phyloP scores from a whole-genome alignment of 768 basidiomycete species.

The Trametopsis cervina region DNA sequence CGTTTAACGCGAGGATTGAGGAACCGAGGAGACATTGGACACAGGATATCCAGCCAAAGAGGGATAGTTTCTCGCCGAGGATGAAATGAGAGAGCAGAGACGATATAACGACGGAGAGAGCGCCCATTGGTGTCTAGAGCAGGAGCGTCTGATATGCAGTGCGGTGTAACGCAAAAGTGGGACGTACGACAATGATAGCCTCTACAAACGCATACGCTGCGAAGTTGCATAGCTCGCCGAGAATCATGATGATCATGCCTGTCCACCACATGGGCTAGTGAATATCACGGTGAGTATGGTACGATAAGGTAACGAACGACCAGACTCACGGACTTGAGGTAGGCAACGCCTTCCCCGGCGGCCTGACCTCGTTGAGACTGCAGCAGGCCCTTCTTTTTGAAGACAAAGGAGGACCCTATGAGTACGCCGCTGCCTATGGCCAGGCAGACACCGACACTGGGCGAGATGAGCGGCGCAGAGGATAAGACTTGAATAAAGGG shows the following conservation, averaged over 20 bases:
- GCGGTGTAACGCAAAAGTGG: background rate
- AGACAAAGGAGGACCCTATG: conserved; percentile 43
- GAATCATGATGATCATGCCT: conserved; percentile 37
- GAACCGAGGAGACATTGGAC: conserved; percentile 81
- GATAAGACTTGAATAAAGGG: too few species aligned
- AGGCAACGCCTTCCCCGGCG: conserved; percentile 27
- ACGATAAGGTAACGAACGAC: background rate
- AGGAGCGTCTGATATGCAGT: background rate
- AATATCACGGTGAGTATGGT: too few species aligned
- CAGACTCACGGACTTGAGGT: conserved; percentile 25
- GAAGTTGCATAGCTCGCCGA: conserved; percentile 23
- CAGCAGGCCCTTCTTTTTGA: conserved; percentile 49
- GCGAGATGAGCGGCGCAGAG: too few species aligned
- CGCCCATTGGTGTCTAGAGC: conserved; percentile 82
- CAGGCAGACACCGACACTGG: conserved; percentile 26
- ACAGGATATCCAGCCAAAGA: conserved; percentile 95
- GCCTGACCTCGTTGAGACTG: conserved; percentile 24
- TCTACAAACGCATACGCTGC: conserved; percentile 79
- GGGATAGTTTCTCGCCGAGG: conserved; percentile 81
- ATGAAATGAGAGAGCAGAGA: conserved; percentile 87
- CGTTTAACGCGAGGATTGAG: conserved; percentile 83
- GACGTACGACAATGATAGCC: conserved; percentile 76
- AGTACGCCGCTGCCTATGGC: conserved; percentile 38
- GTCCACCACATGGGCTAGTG: conserved; percentile 42
- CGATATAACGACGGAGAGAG: conserved; percentile 88